Base-by-base conservation (phyloP, 139 green algal genomes). In the Edaphochlamys debaryana region DNA sequence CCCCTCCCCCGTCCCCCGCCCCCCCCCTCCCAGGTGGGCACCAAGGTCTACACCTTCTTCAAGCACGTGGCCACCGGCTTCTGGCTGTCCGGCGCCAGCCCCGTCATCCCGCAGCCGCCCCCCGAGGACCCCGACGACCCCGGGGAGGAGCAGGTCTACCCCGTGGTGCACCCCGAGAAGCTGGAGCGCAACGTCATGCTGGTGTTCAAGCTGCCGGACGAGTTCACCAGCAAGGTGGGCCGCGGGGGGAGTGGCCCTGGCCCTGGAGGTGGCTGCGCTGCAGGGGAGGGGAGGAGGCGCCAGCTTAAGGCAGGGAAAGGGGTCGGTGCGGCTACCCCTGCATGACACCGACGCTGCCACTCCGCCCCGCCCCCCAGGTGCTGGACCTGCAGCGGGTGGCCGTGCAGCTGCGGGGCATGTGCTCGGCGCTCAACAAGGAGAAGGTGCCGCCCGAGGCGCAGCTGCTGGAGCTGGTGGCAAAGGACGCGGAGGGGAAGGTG, bases 131-230 rank as follows among this genome's bases (percentile, higher is more conserved):
- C 63, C 11, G 75, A 79, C 25, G 80, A 81, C 36, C 40, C 42
- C 41, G 52, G 78, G 81, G 81, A 85, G 63, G 62, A 87, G 72
- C 75, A 71, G 38, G 48, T 69, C 36, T 69, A 72, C 60, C 75
- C 67, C 19, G 50, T 87, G 34, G 41, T 74, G 38, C 71, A 87
- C 60, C 66, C 71, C 32, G 50, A 87, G 62, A 68, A 73, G 71
- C 71, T 83, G 81, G 81, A 87, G 81, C 71, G 72, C 62, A 82
- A 87, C 40, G 81, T 87, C n/a, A 84, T 87, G 71, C 64, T 69
- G 25, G 48, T 84, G 23, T 45, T 84, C 32, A 37, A 41, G 36
- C 15, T 84, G 34, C 7, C 22, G 5, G 64, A 84, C 60, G 36
- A 54, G 13, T 82, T 82, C 75, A 82, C 75, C 11, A n/a, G 25